These are phyloP conservation scores for Pseudozyma tsukubaensis DNA, from an alignment of 1,284 basidiomycete species.

Conservation along the genomic window DNA sequence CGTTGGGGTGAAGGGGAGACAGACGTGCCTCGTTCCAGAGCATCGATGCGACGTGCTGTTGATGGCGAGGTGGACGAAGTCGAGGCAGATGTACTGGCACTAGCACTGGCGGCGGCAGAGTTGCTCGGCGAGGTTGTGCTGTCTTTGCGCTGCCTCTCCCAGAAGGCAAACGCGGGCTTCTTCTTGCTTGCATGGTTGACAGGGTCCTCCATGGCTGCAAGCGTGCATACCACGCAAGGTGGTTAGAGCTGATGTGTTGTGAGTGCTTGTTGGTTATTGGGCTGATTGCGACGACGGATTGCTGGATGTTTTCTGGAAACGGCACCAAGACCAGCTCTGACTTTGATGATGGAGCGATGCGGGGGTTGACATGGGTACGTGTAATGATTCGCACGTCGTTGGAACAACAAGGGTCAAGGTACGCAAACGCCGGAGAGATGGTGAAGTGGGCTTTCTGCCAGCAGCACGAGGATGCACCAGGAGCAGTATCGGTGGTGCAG, in stretches of 20 bases:
- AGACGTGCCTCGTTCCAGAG: constrained; percentile 11
- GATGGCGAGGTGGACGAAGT: constrained; percentile 10
- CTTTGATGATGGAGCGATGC: constrained; percentile 1
- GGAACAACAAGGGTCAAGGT: not conserved
- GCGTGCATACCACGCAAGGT: not conserved
- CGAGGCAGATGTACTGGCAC: not conserved
- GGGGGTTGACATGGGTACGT: constrained; percentile 12
- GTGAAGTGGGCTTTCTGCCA: too few species aligned
- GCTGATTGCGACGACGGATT: not conserved
- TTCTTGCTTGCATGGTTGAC: constrained; percentile 28
- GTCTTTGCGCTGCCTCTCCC: constrained; percentile 38
- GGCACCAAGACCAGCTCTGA: constrained; percentile 10
- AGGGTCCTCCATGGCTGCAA: constrained; percentile 39
- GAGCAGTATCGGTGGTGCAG: too few species aligned
- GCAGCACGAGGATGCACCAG: too few species aligned
- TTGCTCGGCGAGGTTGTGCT: constrained; percentile 9
- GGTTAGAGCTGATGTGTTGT: not conserved
- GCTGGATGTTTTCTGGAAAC: not conserved
- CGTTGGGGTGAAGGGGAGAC: constrained; percentile 16
- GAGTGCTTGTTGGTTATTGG: not conserved
- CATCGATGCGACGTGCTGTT: constrained; percentile 15
- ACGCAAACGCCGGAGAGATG: too few species aligned
- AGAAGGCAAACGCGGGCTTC: constrained; percentile 47
- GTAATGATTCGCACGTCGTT: not conserved
- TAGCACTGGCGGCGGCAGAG: constrained; percentile 2